These are phyloP conservation scores for Nemania sp. DNA, from an alignment of 2,329 filamentous ascomycete species.

Conservation along the genomic window DNA sequence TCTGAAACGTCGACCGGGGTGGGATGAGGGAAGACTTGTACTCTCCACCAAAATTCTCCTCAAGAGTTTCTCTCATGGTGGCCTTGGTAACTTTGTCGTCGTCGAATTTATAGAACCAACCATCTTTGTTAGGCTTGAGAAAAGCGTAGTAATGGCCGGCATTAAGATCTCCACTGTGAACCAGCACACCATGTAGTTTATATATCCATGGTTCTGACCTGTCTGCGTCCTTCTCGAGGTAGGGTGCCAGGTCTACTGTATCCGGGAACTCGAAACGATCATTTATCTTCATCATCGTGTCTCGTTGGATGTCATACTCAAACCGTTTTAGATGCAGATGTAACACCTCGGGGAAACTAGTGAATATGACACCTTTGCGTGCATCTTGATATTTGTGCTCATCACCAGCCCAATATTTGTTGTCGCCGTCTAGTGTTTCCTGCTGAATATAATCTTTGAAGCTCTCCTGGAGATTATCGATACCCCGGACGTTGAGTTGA, in stretches of 20 bases:
- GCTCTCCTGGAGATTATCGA: conserved; percentile 91
- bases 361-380: conserved; percentile 97
- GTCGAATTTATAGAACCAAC: conserved; percentile 96
- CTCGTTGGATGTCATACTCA: conserved; percentile 95
- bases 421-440: conserved; percentile 96
- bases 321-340: conserved; percentile 97
- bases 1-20: conserved; percentile 61
- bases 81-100: conserved; percentile 97
- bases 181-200: conserved; percentile 92
- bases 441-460: conserved; percentile 97
- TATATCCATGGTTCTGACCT: conserved; percentile 91
- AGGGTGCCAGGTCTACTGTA: conserved; percentile 84
- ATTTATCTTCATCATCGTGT: conserved; percentile 99
- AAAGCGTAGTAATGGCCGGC: conserved; percentile 99
- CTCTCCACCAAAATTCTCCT: conserved; percentile 97
- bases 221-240: conserved; percentile 87
- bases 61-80: conserved; percentile 88
- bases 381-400: conserved; percentile 94
- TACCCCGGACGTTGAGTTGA: conserved; percentile 94
- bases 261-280: conserved; percentile 92
- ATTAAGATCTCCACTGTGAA: conserved; percentile 96
- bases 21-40: conserved; percentile 68
- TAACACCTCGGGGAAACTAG: conserved; percentile 91
- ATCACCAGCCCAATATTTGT: conserved; percentile 95
- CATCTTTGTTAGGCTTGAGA: conserved; percentile 91